Percentiles rank a stretch among this genome's conserved stretches.
Conservation (phyloP, 2,329 filamentous ascomycete species). For the Colletotrichum scovillei region DNA sequence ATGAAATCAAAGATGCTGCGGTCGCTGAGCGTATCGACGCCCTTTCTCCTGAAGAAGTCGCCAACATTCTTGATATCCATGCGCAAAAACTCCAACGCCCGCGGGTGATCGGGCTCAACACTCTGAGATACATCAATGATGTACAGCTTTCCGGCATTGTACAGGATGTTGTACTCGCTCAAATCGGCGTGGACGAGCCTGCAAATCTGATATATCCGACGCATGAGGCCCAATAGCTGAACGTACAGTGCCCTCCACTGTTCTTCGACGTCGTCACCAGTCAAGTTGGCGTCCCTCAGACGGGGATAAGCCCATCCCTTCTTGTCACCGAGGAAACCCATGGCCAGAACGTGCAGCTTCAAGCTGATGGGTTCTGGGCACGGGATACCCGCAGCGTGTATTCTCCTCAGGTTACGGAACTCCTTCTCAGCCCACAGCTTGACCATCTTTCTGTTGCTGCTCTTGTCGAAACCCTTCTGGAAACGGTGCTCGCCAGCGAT, state of each 20-base stretch:
- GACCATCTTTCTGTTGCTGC: slow-evolving; percentile 96
- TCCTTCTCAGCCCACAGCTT: slow-evolving; percentile 99
- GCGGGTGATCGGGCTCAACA: slow-evolving; percentile 95
- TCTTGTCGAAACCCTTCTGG: slow-evolving; percentile 90
- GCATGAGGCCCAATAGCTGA: slow-evolving; percentile 89
- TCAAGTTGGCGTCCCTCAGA: slow-evolving; percentile 85
- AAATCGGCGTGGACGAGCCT: slow-evolving; percentile 94
- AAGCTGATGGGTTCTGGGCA: slow-evolving; percentile 91
- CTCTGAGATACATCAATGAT: slow-evolving; percentile 98
- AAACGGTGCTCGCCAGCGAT: slow-evolving; percentile 96
- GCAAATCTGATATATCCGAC: slow-evolving; percentile 92
- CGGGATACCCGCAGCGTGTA: slow-evolving; percentile 86
- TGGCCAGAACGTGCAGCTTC: slow-evolving; percentile 93
- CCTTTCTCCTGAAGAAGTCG: slow-evolving; percentile 90
- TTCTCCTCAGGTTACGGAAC: slow-evolving; percentile 89
- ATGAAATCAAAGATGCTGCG: slow-evolving; percentile 88
- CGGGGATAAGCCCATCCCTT: slow-evolving; percentile 91
- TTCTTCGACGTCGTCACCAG: slow-evolving; percentile 73
- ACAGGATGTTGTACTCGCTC: slow-evolving; percentile 98
- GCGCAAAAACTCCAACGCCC: slow-evolving; percentile 90
- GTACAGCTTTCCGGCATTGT: slow-evolving; percentile 83
- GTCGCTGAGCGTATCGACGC: slow-evolving; percentile 84
- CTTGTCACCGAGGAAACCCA: slow-evolving; percentile 90
- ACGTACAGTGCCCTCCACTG: slow-evolving; percentile 85
- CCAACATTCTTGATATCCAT: slow-evolving; percentile 99